Percentiles rank a stretch among this genome's conserved stretches.
Conservation (phyloP, 495 filamentous ascomycete species). For the Entonaema liquescens region DNA sequence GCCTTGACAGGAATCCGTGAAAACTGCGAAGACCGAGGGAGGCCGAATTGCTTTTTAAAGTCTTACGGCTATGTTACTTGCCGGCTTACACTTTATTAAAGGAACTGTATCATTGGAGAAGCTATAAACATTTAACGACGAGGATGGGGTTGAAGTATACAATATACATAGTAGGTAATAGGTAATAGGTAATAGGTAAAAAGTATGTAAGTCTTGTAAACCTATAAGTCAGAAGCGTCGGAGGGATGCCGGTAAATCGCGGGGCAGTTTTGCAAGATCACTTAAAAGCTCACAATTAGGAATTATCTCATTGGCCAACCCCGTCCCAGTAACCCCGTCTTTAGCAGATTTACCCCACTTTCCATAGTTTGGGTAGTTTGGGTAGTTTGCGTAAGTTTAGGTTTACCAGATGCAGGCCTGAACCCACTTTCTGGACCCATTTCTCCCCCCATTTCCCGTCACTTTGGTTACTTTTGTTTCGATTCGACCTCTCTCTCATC, state of each 20-base stretch:
- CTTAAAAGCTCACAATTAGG: conserved; percentile 37
- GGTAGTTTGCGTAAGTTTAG: not conserved
- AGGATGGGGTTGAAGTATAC: not conserved
- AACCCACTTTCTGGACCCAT: not conserved
- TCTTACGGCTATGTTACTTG: not conserved
- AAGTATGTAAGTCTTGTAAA: too few species aligned
- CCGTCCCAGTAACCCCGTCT: not conserved
- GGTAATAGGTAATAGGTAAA: too few species aligned
- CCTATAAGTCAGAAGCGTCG: conserved; percentile 11
- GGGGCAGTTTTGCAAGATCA: conserved; percentile 12
- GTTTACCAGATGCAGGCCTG: conserved; percentile 4
- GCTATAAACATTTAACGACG: not conserved
- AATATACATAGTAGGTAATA: not conserved
- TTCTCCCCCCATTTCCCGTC: conserved; percentile 1
- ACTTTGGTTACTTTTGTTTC: conserved; percentile 2
- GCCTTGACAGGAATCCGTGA: not conserved
- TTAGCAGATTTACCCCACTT: conserved; percentile 34
- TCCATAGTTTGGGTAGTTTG: conserved; percentile 12
- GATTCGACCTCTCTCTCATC: conserved; percentile 10
- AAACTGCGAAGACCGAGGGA: conserved; percentile 24
- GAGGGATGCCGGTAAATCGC: conserved; percentile 41
- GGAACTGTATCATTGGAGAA: conserved; percentile 8
- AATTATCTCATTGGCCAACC: conserved; percentile 31
- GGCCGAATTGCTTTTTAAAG: conserved; percentile 10
- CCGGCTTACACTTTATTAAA: not conserved